Evolutionary conservation across 768 basidiomycete genomes (phyloP), one percentile per base, ranked within the genome.

Genomic region (Mrakia gelida): DNA sequence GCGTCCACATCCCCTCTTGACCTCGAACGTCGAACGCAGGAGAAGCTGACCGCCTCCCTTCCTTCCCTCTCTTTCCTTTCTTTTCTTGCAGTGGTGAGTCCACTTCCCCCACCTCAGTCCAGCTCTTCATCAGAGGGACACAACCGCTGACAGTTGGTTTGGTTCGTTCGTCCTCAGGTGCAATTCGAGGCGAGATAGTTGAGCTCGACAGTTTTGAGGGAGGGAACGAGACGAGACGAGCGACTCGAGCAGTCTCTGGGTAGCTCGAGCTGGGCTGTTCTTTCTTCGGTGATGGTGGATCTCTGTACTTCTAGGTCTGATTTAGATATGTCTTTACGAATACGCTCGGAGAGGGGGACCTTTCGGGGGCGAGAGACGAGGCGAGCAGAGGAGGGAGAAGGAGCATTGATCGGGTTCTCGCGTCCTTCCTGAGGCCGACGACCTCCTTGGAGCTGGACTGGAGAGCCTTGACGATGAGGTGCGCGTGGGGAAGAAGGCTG

Each of bases 121-220:
- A 45, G 10, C 7, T 21, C 23, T 16, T n/a, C n/a, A n/a, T n/a
- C n/a, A n/a, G n/a, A n/a, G n/a, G n/a, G n/a, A n/a, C n/a, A 0
- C 28, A 11, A 59, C 18, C 43, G 73, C 63, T 71, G 54, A 41
- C 56, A 54, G 16, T 62, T 28, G 43, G 38, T n/a, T 49, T 32
- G 10, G 13, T 13, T 63, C 4, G 38, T 8, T 38, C 38, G 3
- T 38, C 8, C 38, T 15, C 71, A 78, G 77, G 77, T 78, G 28
- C 77, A 78, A 67, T 78, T 78, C 62, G 77, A 78, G 43, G 77
- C 77, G 32, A 56, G 77, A 63, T 78, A 73, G 49, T 15, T 34
- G 21, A 9, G 38, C 41, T 30, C 34, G n/a, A 18, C n/a, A 3
- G 26, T 45, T 49, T 49, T 30, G 61, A 38, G 18, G 56, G 30